phyloP scores from a whole-genome alignment of 2,329 filamentous ascomycete species.

The Monosporascus sp. region DNA sequence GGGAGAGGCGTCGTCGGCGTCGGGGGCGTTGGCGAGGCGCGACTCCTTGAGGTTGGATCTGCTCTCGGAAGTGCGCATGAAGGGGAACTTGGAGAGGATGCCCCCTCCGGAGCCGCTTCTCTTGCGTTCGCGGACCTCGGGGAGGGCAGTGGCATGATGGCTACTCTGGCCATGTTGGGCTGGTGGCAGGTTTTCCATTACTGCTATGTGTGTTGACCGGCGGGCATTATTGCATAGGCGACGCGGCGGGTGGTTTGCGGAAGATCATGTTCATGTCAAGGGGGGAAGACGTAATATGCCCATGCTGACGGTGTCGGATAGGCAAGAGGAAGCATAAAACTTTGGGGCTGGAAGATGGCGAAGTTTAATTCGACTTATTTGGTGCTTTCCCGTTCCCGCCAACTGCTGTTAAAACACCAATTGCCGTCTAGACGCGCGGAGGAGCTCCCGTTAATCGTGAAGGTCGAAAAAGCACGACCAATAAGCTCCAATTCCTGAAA shows the following conservation, averaged over 20 bases:
- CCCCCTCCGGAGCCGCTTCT: conserved; percentile 56
- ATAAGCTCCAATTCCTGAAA: no score
- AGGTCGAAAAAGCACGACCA: no score
- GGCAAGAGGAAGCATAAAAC: no score
- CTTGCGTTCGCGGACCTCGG: conserved; percentile 32
- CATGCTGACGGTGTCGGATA: not conserved
- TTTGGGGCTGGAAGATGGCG: no score
- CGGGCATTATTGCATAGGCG: not conserved
- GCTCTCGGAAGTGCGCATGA: conserved; percentile 47
- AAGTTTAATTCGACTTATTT: no score
- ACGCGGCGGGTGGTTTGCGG: not conserved
- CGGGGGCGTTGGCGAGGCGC: conserved; percentile 12
- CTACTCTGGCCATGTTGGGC: not conserved
- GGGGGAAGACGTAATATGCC: not conserved
- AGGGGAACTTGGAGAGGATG: conserved; percentile 64
- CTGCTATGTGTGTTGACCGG: not conserved
- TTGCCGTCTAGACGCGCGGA: no score
- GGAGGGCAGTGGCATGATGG: conserved; percentile 10
- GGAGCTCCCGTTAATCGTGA: no score
- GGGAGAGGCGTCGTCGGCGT: conserved; percentile 14
- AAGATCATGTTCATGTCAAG: not conserved
- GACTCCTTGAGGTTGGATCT: conserved; percentile 23
- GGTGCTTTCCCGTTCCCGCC: no score
- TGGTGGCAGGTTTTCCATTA: not conserved
- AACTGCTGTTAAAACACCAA: no score